phyloP scores from a whole-genome alignment of 2,329 filamentous ascomycete genomes.

The Venturia nashicola region DNA sequence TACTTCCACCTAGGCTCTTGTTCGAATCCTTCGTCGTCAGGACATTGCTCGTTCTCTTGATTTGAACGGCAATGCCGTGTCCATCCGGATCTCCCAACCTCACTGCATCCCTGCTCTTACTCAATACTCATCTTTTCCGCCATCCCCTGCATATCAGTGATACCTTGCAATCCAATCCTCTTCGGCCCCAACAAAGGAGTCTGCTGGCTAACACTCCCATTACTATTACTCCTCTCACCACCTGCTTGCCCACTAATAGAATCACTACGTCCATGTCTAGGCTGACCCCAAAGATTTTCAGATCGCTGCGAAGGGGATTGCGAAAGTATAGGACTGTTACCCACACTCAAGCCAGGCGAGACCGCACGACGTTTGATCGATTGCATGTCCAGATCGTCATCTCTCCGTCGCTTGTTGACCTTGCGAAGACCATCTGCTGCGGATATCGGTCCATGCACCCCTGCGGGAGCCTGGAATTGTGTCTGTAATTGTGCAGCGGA shows the following conservation, averaged over 20 bases:
- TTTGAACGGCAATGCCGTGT: not conserved
- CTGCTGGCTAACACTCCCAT: slow-evolving; percentile 27
- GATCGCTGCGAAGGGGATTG: slow-evolving; percentile 74
- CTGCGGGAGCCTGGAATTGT: slow-evolving; percentile 13
- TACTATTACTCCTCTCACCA: slow-evolving; percentile 35
- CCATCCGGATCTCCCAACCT: too few species aligned
- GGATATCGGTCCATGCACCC: slow-evolving; percentile 17
- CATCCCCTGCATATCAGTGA: slow-evolving; percentile 91
- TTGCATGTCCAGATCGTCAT: slow-evolving; percentile 80
- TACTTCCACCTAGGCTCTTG: too few species aligned
- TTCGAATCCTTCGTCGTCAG: too few species aligned
- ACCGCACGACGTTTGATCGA: slow-evolving; percentile 88
- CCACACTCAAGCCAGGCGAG: slow-evolving; percentile 78
- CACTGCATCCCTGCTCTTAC: slow-evolving; percentile 24
- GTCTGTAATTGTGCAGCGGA: slow-evolving; percentile 1
- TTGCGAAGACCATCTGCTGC: slow-evolving; percentile 30
- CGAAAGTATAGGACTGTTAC: slow-evolving; percentile 72
- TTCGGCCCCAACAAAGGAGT: slow-evolving; percentile 31
- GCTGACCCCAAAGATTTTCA: slow-evolving; percentile 57
- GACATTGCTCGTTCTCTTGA: not conserved
- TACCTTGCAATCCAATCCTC: slow-evolving; percentile 58
- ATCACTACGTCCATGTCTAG: slow-evolving; percentile 44
- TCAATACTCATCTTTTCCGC: slow-evolving; percentile 97
- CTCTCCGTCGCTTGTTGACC: slow-evolving; percentile 61
- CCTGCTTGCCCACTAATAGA: slow-evolving; percentile 26